Evolutionary conservation across 345 rosid genomes (phyloP), one percentile per base, ranked within the genome.

Genomic region (Rubroshorea leprosula): DNA sequence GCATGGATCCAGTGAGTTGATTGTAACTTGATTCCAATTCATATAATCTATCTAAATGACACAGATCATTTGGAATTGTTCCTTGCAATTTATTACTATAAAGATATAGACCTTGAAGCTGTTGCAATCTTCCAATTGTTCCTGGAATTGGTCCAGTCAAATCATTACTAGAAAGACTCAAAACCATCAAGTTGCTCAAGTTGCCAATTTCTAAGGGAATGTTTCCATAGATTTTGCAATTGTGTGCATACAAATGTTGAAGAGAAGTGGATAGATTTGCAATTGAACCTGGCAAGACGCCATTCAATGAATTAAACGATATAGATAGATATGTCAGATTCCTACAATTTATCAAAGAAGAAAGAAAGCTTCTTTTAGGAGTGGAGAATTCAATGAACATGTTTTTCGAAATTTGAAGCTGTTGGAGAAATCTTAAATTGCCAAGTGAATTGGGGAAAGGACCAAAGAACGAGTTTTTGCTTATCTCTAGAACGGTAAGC

Each of bases 261-360:
- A 65, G 57, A 20, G 51, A 41, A 6, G 53, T 5, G 0, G 65
- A 46, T 48, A 66, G 27, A 16, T 66, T 66, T 0, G 38, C 52
- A 23, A 66, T 59, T 13, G 64, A 51, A 17, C 25, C 4, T 4
- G 64, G 70, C 12, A 66, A 48, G 22, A 26, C 10, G 0, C 49
- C 64, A 0, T 19, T 8, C 31, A 66, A 31, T 4, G 70, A 53
- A 23, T 67, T 67, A 21, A 0, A 0, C 0, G 23, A 31, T 5
- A 68, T 5, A 0, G 1, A 2, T 17, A 72, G 7, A 0, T 0
- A 0, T 26, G 0, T 35, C 41, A 72, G 18, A 14, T 41, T 0
- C 16, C 0, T 51, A 57, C 70, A 68, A 10, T 24, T 68, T 22
- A 38, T 20, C 69, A 72, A 63, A 6, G 67, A 60, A 9, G 52